Evolutionary conservation across 306 rosid genomes (phyloP).

Genomic region (Quillaja saponaria): DNA sequence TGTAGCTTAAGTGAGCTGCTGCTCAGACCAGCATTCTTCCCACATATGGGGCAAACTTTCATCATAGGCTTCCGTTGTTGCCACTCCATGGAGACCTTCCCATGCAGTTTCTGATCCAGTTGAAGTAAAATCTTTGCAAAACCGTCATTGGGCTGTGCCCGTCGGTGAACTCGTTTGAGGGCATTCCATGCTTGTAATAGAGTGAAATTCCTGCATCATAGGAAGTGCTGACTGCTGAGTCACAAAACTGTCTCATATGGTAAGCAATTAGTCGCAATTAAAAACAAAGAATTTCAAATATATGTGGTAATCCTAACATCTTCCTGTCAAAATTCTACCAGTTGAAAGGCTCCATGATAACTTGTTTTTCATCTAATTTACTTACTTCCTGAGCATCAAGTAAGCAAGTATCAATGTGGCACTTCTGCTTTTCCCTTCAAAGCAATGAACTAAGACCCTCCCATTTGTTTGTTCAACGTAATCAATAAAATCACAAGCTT

Average conservation of each 20-base stretch:
- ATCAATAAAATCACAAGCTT: conserved; percentile 71
- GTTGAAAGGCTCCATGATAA: conserved; percentile 3
- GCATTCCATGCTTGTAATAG: conserved; percentile 77
- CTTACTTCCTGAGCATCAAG: conserved; percentile 93
- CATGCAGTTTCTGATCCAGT: conserved; percentile 69
- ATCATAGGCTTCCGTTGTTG: conserved; percentile 78
- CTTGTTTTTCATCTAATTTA: conserved; percentile 14
- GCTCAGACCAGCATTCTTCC: conserved; percentile 87
- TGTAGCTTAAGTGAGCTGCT: conserved; percentile 94
- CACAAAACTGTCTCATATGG: conserved; percentile 2
- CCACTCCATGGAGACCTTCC: conserved; percentile 89
- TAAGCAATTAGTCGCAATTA: neutral
- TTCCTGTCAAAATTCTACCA: neutral
- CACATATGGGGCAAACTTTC: conserved; percentile 93
- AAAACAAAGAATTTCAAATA: too few relatives aligned
- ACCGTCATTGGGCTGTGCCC: conserved; percentile 95
- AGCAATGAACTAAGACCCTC: conserved; percentile 88
- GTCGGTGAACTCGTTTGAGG: conserved; percentile 76
- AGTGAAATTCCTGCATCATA: conserved; percentile 59
- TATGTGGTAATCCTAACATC: neutral
- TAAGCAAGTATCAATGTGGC: conserved; percentile 86
- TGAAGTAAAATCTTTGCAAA: conserved; percentile 62
- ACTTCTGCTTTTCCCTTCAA: conserved; percentile 97
- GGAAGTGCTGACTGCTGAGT: conserved; percentile 21
- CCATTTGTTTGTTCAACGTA: conserved; percentile 69